Evolutionary conservation across 2,329 filamentous ascomycete species (phyloP), one percentile per base, ranked within the genome.

Genomic region (Penicillium sclerotiorum): DNA sequence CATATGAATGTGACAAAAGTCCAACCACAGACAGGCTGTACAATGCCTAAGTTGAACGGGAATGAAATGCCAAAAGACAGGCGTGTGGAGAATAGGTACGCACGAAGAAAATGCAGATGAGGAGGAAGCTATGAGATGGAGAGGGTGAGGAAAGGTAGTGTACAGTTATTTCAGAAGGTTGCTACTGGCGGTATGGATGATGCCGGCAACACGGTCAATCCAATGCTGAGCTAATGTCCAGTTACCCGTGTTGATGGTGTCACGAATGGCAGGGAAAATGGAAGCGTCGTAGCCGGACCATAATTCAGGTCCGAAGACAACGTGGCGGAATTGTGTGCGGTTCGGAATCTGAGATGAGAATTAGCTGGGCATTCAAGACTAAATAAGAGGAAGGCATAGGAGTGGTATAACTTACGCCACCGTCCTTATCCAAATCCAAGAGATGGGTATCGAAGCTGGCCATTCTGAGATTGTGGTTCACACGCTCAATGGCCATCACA

Each of bases 261-360:
- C 92, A 49, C 90, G 81, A 48, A 96, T 88, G n/a, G 86, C 87
- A 0, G 93, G 93, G 73, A 95, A 95, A 54, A 83, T 83, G 0
- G 82, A 81, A 48, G 82, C 81, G 25, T 87, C 81, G 58, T 86
- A 82, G 30, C 81, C 83, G 27, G 85, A 86, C 87, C 90, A 92
- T 2, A 83, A 76, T 63, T 90, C 83, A 0, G 94, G 94, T 1
- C 89, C 93, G 67, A 92, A 95, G 49, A 99, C 75, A 64, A 95
- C 81, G 71, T 96, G 94, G 71, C 95, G 96, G 79, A 91, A 99
- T 73, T 97, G 94, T 5, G 88, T 89, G 57, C 93, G 86, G 61
- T 90, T 90, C 32, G 89, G 89, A 4, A 95, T 81, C 88, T 91
- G 48, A 43, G 30, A 56, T 47, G 52, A 36, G 33, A 32, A 45